Conservation (phyloP, 176 grass and related monocot genomes). For the Lolium multiflorum region DNA sequence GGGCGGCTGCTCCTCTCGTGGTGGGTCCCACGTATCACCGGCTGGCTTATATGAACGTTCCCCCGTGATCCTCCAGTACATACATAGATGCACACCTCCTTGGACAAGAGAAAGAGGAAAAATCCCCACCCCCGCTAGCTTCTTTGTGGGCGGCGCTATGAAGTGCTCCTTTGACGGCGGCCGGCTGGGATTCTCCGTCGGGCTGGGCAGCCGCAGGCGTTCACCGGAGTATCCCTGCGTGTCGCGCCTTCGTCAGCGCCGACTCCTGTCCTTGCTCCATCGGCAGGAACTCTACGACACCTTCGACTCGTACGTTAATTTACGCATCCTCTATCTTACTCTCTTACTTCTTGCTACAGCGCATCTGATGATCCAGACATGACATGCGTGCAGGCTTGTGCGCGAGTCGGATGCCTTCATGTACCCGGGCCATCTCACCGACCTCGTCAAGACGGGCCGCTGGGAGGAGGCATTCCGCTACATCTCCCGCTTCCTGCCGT, state of each 20-base stretch:
- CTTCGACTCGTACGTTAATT: not conserved
- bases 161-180: not conserved
- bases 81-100: too few relatives aligned
- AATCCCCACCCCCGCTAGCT: not conserved
- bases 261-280: not conserved
- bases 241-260: not conserved
- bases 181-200: too few relatives aligned
- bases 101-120: not conserved
- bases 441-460: not conserved
- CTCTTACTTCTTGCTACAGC: not conserved
- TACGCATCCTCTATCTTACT: not conserved
- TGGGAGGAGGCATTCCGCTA: not conserved
- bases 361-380: not conserved
- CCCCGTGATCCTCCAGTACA: not conserved
- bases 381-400: not conserved
- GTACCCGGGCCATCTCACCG: not conserved
- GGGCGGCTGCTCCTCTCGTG: not conserved
- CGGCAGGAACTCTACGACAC: not conserved
- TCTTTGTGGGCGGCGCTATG: not conserved
- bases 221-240: slow-evolving; percentile 1
- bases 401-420: not conserved
- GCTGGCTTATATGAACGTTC: not conserved
- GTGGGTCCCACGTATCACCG: not conserved
- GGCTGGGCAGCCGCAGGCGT: not conserved
- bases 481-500: not conserved